Evolutionary conservation across 345 rosid genomes (phyloP).

Genomic region (Capsella bursapastoris): DNA sequence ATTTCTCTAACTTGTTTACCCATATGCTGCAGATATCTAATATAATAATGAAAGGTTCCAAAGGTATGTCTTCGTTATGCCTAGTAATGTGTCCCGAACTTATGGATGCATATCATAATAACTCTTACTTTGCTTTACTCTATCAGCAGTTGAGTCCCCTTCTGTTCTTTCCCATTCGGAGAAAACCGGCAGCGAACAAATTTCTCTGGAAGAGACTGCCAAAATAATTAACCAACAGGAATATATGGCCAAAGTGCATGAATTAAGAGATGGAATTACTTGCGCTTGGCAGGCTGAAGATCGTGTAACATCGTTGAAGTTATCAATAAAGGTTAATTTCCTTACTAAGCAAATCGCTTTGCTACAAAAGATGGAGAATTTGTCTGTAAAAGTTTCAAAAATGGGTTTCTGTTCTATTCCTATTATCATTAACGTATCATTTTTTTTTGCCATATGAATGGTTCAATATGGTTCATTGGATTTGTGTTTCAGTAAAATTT

Average conservation of each 20-base stretch:
- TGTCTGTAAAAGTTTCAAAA: slow-evolving; percentile 1
- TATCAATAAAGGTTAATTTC: slow-evolving; percentile 70
- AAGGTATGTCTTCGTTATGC: slow-evolving; percentile 50
- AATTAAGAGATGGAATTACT: slow-evolving; percentile 78
- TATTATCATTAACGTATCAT: background rate
- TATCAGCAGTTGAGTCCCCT: slow-evolving; percentile 58
- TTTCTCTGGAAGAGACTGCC: slow-evolving; percentile 55
- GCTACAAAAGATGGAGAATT: slow-evolving; percentile 11
- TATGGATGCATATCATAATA: slow-evolving; percentile 21
- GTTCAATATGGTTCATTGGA: background rate
- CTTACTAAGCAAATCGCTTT: slow-evolving; percentile 23
- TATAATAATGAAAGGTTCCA: slow-evolving; percentile 62
- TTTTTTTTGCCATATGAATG: background rate
- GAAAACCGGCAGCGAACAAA: slow-evolving; percentile 63
- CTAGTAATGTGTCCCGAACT: slow-evolving; percentile 20
- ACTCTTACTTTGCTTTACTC: slow-evolving; percentile 24
- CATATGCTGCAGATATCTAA: slow-evolving; percentile 61
- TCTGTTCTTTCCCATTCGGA: slow-evolving; percentile 51
- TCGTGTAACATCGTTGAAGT: slow-evolving; percentile 80
- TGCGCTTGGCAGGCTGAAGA: slow-evolving; percentile 76
- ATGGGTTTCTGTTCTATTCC: background rate
- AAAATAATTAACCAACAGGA: slow-evolving; percentile 69
- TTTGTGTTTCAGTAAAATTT: background rate
- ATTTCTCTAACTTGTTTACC: slow-evolving; percentile 21
- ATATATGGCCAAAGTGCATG: slow-evolving; percentile 68